A percentile compares a stretch with the other conserved stretches of the same genome.
Conservation (phyloP, 2,329 filamentous ascomycete genomes). For the Chalara sp. region DNA sequence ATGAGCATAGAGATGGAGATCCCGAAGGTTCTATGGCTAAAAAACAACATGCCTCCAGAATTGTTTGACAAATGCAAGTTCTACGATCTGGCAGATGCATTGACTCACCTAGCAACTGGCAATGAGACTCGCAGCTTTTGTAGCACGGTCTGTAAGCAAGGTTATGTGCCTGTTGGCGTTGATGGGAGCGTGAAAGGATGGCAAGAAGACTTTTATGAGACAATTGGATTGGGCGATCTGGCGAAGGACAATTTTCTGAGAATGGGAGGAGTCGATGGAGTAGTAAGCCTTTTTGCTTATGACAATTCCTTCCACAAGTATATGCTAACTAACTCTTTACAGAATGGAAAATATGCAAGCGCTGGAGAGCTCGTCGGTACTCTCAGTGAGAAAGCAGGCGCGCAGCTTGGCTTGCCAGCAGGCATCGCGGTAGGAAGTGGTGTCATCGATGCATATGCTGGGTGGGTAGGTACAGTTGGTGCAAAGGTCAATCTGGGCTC, state of each 20-base stretch:
- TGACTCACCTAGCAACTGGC: constrained; percentile 91
- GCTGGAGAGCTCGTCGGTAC: constrained; percentile 87
- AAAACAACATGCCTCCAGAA: constrained; percentile 94
- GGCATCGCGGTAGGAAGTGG: constrained; percentile 92
- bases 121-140: constrained; percentile 90
- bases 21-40: constrained; percentile 95
- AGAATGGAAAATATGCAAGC: constrained; percentile 90
- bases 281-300: constrained; percentile 62
- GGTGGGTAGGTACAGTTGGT: constrained; percentile 98
- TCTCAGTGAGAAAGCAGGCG: constrained; percentile 75
- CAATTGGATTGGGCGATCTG: constrained; percentile 82
- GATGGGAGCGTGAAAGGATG: constrained; percentile 97
- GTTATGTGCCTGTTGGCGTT: constrained; percentile 91
- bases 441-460: constrained; percentile 97
- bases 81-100: constrained; percentile 86
- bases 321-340: constrained; percentile 17
- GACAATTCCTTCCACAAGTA: constrained; percentile 8
- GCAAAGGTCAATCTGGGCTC: constrained; percentile 76
- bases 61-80: constrained; percentile 93
- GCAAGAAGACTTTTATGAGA: constrained; percentile 88
- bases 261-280: constrained; percentile 88
- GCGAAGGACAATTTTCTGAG: constrained; percentile 82
- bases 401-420: constrained; percentile 74
- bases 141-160: constrained; percentile 95
- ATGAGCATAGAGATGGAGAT: constrained; percentile 99